Evolutionary conservation across 495 filamentous ascomycete species (phyloP).

Genomic region (Penicillium desertorum): DNA sequence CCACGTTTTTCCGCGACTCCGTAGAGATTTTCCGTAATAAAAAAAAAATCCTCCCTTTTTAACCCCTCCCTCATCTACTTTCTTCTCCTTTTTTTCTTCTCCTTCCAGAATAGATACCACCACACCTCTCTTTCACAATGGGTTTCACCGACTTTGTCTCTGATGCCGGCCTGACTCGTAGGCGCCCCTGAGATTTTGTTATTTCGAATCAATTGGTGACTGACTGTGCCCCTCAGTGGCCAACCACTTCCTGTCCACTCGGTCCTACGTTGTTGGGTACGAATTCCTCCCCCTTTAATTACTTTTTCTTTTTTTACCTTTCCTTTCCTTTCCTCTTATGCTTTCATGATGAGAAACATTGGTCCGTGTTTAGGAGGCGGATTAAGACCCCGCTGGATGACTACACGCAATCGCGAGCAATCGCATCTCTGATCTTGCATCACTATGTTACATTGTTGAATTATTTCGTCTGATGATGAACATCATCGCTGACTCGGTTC

Average conservation of each 20-base stretch:
- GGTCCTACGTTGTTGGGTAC: conserved; percentile 94
- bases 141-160: conserved; percentile 92
- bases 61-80: conserved; percentile 31
- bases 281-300: conserved; percentile 28
- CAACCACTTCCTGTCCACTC: conserved; percentile 84
- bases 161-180: conserved; percentile 84
- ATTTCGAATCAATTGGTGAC: conserved; percentile 28
- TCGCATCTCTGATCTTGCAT: conserved; percentile 75
- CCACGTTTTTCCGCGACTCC: conserved; percentile 11
- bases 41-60: conserved; percentile 36
- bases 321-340: conserved; percentile 10
- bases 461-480: conserved; percentile 6
- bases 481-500: conserved; percentile 34
- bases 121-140: conserved; percentile 59
- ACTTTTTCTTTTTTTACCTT: conserved; percentile 12
- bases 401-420: conserved; percentile 73
- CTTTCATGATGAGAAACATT: conserved; percentile 85
- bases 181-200: conserved; percentile 39
- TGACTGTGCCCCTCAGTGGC: conserved; percentile 66
- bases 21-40: conserved; percentile 31
- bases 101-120: conserved; percentile 18
- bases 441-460: conserved; percentile 14
- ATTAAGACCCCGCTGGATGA: conserved; percentile 94
- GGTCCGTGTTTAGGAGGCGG: conserved; percentile 99
- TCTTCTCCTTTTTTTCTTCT: conserved; percentile 22